Evolutionary conservation across 768 basidiomycete genomes (phyloP).

Genomic region (Macrocybe gigantea): DNA sequence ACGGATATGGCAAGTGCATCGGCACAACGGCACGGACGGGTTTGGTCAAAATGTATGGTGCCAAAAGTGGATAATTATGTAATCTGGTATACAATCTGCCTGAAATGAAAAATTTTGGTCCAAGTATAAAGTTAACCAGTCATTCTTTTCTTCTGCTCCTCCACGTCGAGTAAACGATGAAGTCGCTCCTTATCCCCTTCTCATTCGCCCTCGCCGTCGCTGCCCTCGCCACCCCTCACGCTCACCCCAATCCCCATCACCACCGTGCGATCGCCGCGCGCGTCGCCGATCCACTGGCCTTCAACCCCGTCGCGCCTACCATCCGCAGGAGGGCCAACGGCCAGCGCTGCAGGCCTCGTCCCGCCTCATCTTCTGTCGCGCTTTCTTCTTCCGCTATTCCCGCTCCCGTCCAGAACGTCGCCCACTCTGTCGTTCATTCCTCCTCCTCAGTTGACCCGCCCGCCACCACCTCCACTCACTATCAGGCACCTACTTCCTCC

Average conservation of each 20-base stretch:
- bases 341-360: slow-evolving; percentile 51
- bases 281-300: slow-evolving; percentile 22
- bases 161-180: no score
- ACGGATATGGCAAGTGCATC: slow-evolving; percentile 76
- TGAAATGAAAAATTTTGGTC: no score
- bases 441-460: neutral
- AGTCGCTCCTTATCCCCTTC: slow-evolving; percentile 33
- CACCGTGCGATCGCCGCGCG: slow-evolving; percentile 41
- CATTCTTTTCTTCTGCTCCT: slow-evolving; percentile 13
- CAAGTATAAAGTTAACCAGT: neutral
- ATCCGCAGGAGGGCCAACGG: slow-evolving; percentile 23
- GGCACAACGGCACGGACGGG: slow-evolving; percentile 56
- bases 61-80: slow-evolving; percentile 27
- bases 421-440: no score
- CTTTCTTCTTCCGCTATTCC: slow-evolving; percentile 11
- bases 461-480: slow-evolving; percentile 21
- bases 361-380: slow-evolving; percentile 22
- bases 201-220: slow-evolving; percentile 31
- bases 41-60: slow-evolving; percentile 84
- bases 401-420: no score
- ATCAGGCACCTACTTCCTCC: neutral
- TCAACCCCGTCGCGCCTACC: slow-evolving; percentile 11
- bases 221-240: slow-evolving; percentile 36
- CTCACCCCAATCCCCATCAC: slow-evolving; percentile 22
- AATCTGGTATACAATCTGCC: no score